Conservation (phyloP, 1,284 basidiomycete genomes). For the Marasmius fiardii region DNA sequence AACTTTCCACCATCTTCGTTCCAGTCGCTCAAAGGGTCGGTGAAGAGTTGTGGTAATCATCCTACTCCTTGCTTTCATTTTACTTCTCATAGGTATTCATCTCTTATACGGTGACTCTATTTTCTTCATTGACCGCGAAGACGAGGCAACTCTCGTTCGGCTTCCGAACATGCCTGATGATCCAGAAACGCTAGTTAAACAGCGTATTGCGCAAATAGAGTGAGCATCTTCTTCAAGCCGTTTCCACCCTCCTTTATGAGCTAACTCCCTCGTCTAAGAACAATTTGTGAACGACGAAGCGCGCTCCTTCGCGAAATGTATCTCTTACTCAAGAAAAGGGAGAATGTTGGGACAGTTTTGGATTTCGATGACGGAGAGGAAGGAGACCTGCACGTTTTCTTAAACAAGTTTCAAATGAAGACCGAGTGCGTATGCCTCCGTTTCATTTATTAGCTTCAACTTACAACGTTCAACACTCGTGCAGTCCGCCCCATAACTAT, state of each 20-base stretch:
- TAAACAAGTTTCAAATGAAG: conserved; percentile 50
- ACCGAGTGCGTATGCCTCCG: conserved; percentile 37
- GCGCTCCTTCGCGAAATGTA: conserved; percentile 67
- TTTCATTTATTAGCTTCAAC: conserved; percentile 7
- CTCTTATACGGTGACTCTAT: too few species aligned
- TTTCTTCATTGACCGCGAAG: too few species aligned
- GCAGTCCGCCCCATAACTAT: conserved; percentile 35
- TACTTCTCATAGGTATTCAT: too few species aligned
- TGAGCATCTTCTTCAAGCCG: conserved; percentile 15
- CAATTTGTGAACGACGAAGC: conserved; percentile 59
- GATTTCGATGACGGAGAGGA: conserved; percentile 35
- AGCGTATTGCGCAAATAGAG: conserved; percentile 35
- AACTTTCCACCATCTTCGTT: neutral
- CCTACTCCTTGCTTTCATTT: too few species aligned
- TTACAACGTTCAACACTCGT: conserved; percentile 9
- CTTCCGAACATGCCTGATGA: conserved; percentile 10
- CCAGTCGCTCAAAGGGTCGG: too few species aligned
- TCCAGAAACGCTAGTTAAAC: conserved; percentile 24
- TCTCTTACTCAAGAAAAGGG: conserved; percentile 51
- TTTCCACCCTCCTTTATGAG: conserved; percentile 7
- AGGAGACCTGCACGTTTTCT: conserved; percentile 43
- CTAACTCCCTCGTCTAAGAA: conserved; percentile 33
- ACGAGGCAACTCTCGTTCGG: neutral
- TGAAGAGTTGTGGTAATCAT: too few species aligned
- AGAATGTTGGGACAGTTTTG: conserved; percentile 37